Percentiles rank a stretch among this genome's conserved stretches.
Conservation (phyloP, 257 asterid genomes). For the Capsicum baccatum region DNA sequence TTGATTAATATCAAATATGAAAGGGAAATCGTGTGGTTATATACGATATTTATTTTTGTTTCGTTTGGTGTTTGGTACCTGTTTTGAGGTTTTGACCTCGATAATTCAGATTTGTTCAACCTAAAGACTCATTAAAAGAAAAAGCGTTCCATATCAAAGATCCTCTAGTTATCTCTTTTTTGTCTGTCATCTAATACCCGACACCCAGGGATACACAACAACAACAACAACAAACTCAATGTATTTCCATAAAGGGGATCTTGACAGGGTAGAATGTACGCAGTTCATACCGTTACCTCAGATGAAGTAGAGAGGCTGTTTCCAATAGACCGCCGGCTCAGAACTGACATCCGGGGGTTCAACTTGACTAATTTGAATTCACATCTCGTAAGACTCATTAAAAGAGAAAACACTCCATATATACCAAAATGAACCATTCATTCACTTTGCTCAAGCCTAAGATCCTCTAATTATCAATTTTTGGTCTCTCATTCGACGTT, state of each 20-base stretch:
- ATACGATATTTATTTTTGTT: neutral
- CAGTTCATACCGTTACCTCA: no score
- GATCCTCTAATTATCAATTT: neutral
- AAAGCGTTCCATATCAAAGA: neutral
- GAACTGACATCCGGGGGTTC: neutral
- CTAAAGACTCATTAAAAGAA: neutral
- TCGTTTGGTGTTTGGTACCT: neutral
- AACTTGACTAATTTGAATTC: neutral
- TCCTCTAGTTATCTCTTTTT: neutral
- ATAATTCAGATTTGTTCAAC: neutral
- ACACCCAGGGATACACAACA: no score
- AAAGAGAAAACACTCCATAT: neutral
- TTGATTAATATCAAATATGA: no score
- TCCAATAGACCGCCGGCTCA: no score
- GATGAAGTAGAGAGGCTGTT: no score
- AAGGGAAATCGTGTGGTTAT: no score
- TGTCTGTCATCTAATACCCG: no score
- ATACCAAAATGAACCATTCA: neutral
- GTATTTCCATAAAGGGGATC: no score
- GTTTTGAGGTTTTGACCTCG: neutral
- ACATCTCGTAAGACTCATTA: neutral
- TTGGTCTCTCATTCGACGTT: neutral
- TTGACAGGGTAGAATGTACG: no score
- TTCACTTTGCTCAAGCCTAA: fast-evolving
- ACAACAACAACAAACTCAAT: no score